Evolutionary conservation across 768 basidiomycete species (phyloP), one percentile per base, ranked within the genome.

Genomic region (Tylopilus vinaceipallidus): DNA sequence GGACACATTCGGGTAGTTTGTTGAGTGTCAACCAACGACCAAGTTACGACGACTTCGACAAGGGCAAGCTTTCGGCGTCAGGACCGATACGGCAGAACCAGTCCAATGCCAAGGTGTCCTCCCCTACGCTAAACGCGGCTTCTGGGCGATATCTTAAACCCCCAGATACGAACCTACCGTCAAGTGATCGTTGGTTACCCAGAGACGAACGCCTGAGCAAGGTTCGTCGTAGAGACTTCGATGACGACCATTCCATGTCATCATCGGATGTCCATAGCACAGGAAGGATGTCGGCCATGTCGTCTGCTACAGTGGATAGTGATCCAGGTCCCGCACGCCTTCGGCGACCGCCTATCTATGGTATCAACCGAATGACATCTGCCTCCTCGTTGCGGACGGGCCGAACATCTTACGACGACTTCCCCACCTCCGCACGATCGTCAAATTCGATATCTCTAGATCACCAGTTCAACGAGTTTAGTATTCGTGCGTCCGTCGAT

Each of bases 201-300:
- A 72, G 75, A 39, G 77, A 79, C 42, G 86, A 88, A 62, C 78
- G 85, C 22, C 67, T 86, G 62, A 71, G 79, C 47, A 94, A 94
- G 74, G 87, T 82, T 53, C 80, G 91, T 55, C 80, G 88, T 63
- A 74, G 88, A 63, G 89, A 92, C 59, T 86, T 79, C 57, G 92
- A 95, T 69, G 92, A 93, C 62, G 91, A 92, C 60, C 90, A 88
- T 62, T 94, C 92, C 26, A 88, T 91, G 80, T 91, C 90, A 46
- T 91, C 88, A 24, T 91, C 88, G 40, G 92, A 93, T 57, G 75
- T 93, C 26, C 86, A 86, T 56, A 88, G 83, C 63, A 73, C 82
- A 45, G 79, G 84, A 35, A 82, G 82, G 47, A 79, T 86, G 75
- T 91, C 89, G 6, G 79, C 82, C 29, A 81, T 88, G 59, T 93